Evolutionary conservation across 768 basidiomycete genomes (phyloP), one percentile per base, ranked within the genome.

Genomic region (Suillus cothurnatus): DNA sequence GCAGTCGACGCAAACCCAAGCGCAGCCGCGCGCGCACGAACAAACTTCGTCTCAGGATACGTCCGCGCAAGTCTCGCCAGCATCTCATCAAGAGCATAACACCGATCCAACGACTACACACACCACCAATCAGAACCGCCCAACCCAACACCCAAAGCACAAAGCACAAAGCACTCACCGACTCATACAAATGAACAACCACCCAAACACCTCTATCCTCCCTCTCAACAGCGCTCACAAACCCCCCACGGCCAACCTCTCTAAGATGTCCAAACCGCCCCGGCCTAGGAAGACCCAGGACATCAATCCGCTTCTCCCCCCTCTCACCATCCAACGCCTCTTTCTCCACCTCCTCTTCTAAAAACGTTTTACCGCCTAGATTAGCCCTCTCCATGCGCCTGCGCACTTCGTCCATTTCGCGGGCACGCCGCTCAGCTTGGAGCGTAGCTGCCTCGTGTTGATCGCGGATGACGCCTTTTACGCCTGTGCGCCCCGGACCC

Each of bases 391-490:
- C 90, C 87, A 93, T 86, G 66, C 80, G 82, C 61, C 72, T 68
- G 69, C 85, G 82, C 67, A 88, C 67, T 5, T 81, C 84, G 41
- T 85, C 82, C 38, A 87, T 73, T 63, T 91, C 88, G 21, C 75
- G 78, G 5, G 80, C 81, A 14, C 80, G 80, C 67, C 83, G 85
- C 31, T 84, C 81, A n/a, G 85, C 82, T 59, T 84, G 81, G 26
- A 87, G 72, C 59, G 80, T 76, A 28, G 79, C 82, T 4, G 91
- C 91, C 71, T 95, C 93, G 64, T 88, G 81, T 36, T 86, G 84
- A 76, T 95, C 93, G 32, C 92, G 85, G 64, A 95, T 91, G 65
- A 95, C 93, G 31, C 93, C 93, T 69, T 95, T 95, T 56, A 94
- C 93, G 26, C 93, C 93, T 6, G 93, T 95, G 32, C 93, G 82